Percentiles rank a stretch among this genome's conserved stretches.
phyloP scores from a whole-genome alignment of 345 rosid genomes.

The Pistacia vera region DNA sequence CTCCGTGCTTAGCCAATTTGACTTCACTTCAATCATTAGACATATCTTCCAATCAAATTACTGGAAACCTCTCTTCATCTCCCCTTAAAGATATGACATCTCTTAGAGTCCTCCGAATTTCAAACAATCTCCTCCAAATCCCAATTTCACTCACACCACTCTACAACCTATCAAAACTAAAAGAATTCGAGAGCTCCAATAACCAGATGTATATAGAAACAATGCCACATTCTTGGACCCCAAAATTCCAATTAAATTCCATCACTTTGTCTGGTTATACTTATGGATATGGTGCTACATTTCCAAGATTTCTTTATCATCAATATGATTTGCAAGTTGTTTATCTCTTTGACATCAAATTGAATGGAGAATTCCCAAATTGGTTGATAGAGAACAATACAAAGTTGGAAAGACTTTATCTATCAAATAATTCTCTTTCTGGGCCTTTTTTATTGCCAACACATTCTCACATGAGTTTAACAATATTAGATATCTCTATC shows the following conservation, averaged over 20 bases:
- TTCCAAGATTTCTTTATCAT: background rate
- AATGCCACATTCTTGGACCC: background rate
- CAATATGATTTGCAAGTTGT: background rate
- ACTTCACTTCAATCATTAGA: background rate
- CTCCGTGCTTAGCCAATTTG: background rate
- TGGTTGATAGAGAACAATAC: constrained; percentile 2
- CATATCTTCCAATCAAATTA: too few relatives aligned
- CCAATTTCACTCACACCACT: constrained; percentile 16
- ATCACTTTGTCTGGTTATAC: background rate
- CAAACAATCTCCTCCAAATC: constrained; percentile 10
- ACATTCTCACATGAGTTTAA: background rate
- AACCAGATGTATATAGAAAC: background rate
- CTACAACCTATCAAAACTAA: constrained; percentile 11
- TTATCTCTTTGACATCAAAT: background rate
- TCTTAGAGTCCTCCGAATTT: background rate
- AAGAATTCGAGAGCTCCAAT: background rate
- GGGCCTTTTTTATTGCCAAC: constrained; percentile 13
- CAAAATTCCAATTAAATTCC: background rate
- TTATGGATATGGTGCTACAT: background rate
- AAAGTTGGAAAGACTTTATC: background rate
- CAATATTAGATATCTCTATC: constrained; percentile 4
- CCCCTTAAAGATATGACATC: background rate
- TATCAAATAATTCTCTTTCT: constrained; percentile 1
- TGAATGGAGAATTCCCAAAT: constrained; percentile 3
- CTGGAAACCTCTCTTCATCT: too few relatives aligned